A percentile compares a stretch with the other conserved stretches of the same genome.
These are phyloP conservation scores for Zopfia rhizophila DNA, from an alignment of 2,329 filamentous ascomycete genomes.

Conservation along the genomic window DNA sequence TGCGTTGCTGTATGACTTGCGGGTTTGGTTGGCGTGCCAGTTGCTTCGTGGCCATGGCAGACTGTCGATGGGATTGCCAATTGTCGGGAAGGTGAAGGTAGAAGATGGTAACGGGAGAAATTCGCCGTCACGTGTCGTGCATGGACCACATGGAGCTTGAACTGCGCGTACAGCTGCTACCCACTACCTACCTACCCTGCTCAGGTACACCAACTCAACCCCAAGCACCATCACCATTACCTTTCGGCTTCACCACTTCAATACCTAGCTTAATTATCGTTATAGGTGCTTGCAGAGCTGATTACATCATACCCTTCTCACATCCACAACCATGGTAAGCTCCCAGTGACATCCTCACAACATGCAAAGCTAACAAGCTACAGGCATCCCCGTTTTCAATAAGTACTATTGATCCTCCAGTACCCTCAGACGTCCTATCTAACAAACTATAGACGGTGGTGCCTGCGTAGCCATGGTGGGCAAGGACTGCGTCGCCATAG, in stretches of 20 bases:
- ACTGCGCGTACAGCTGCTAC: constrained; percentile 27
- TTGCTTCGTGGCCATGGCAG: no score
- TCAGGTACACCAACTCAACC: constrained; percentile 29
- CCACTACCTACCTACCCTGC: no score
- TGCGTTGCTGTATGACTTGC: constrained; percentile 44
- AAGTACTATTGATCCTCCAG: constrained; percentile 69
- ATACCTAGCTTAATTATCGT: constrained; percentile 2
- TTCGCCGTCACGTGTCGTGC: constrained; percentile 22
- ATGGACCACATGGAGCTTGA: constrained; percentile 19
- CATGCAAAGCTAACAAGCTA: constrained; percentile 43
- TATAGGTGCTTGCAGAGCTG: neutral
- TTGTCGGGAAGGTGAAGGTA: constrained; percentile 4
- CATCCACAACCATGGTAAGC: constrained; percentile 52
- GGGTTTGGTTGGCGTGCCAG: constrained; percentile 16
- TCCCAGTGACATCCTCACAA: constrained; percentile 20
- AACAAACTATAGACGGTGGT: constrained; percentile 75
- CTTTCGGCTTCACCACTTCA: constrained; percentile 10
- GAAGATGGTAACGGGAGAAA: constrained; percentile 17
- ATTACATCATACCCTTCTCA: constrained; percentile 12
- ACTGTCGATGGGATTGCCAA: neutral
- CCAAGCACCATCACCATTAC: constrained; percentile 24
- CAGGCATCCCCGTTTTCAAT: constrained; percentile 94
- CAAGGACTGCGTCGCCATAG: constrained; percentile 99
- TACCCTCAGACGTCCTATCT: constrained; percentile 20
- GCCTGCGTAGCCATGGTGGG: constrained; percentile 99